phyloP scores from a whole-genome alignment of 306 rosid genomes.

The Fragaria ananassa region DNA sequence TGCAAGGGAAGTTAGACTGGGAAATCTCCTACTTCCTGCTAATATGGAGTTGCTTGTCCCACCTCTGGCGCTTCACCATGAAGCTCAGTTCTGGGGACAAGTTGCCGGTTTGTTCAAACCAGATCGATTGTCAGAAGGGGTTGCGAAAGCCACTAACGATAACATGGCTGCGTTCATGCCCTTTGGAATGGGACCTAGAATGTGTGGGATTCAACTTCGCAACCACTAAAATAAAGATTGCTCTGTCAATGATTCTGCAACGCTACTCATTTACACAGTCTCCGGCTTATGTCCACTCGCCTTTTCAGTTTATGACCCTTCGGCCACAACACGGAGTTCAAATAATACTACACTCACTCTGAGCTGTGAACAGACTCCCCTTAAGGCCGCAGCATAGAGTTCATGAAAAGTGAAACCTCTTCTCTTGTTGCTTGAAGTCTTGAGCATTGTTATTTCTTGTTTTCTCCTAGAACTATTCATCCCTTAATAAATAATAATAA shows the following conservation, averaged over 20 bases:
- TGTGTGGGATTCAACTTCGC: neutral
- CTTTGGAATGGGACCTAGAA: slow-evolving; percentile 2
- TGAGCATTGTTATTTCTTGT: too few relatives aligned
- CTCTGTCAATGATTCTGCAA: neutral
- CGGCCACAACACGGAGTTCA: neutral
- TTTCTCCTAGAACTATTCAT: too few relatives aligned
- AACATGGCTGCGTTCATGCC: neutral
- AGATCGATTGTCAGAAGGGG: neutral
- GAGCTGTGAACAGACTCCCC: neutral
- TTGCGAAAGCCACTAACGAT: neutral
- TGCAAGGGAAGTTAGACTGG: neutral
- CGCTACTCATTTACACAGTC: neutral
- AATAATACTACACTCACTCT: neutral
- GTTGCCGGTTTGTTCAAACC: neutral
- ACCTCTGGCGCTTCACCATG: neutral
- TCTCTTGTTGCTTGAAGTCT: too few relatives aligned
- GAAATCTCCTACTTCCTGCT: neutral
- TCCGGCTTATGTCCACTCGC: neutral
- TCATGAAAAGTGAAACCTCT: too few relatives aligned
- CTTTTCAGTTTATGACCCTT: neutral
- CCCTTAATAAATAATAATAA: too few relatives aligned
- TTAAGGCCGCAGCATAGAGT: too few relatives aligned
- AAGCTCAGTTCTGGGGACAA: neutral
- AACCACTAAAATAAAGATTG: neutral
- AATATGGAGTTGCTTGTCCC: neutral